Evolutionary conservation across 768 basidiomycete species (phyloP).

Genomic region (Wakefieldia striispora): DNA sequence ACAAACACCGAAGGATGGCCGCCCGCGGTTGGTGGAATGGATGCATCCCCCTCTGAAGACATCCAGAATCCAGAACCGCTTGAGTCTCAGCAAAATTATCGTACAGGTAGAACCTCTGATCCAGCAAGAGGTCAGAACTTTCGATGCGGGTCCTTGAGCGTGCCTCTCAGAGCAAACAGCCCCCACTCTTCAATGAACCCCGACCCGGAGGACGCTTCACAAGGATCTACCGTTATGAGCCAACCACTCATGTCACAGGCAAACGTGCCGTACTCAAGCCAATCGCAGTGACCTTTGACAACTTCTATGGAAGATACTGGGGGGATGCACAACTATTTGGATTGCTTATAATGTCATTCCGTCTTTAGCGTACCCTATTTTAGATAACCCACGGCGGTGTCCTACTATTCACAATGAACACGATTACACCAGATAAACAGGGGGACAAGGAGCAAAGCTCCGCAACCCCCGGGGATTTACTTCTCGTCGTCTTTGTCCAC

Average conservation of each 20-base stretch:
- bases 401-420: constrained; percentile 8
- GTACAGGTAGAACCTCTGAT: background rate
- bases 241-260: constrained; percentile 43
- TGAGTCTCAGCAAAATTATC: background rate
- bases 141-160: constrained; percentile 22
- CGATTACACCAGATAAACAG: constrained; percentile 7
- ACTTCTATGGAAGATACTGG: no score
- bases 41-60: background rate
- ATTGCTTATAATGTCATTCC: no score
- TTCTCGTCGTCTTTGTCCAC: constrained; percentile 78
- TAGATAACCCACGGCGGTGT: constrained; percentile 6
- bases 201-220: background rate
- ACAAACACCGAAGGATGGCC: constrained; percentile 24
- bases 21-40: constrained; percentile 26
- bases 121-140: constrained; percentile 13
- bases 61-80: background rate
- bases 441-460: constrained; percentile 2
- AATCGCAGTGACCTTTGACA: no score
- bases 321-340: no score
- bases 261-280: constrained; percentile 55
- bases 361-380: constrained; percentile 2
- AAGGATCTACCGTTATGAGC: constrained; percentile 23
- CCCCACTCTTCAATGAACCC: background rate
- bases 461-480: constrained; percentile 35
- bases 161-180: constrained; percentile 7